These are phyloP conservation scores for Dissophora ornata DNA, from an alignment of 192 early-diverging fungal genomes.

Conservation along the genomic window DNA sequence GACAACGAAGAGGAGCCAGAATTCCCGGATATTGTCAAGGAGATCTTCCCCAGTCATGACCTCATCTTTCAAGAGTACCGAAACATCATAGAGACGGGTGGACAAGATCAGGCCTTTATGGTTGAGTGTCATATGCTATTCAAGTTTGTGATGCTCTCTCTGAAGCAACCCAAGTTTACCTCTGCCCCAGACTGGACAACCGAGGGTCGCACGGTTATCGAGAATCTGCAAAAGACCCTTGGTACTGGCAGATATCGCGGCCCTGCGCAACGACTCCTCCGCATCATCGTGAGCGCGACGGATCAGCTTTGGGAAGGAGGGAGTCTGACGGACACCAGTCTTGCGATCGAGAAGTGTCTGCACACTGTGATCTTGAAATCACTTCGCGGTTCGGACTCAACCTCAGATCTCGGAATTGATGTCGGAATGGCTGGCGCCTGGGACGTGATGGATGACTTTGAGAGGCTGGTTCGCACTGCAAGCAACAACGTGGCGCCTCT, in stretches of 20 bases:
- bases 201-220: background rate
- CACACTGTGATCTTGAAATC: constrained; percentile 11
- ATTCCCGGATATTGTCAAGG: constrained; percentile 7
- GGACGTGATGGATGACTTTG: constrained; percentile 40
- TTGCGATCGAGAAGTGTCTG: constrained; percentile 24
- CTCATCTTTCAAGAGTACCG: constrained; percentile 14
- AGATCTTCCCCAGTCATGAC: constrained; percentile 12
- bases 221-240: constrained; percentile 10
- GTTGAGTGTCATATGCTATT: constrained; percentile 1
- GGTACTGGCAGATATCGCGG: background rate
- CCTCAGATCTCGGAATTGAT: background rate
- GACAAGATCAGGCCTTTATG: constrained; percentile 1
- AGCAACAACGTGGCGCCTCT: constrained; percentile 8
- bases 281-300: constrained; percentile 13
- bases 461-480: constrained; percentile 3
- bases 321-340: constrained; percentile 15
- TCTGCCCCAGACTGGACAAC: background rate
- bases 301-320: constrained; percentile 47
- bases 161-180: background rate
- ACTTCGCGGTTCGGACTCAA: background rate
- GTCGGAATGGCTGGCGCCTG: background rate
- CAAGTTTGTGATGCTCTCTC: constrained; percentile 22
- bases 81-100: constrained; percentile 5
- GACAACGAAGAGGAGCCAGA: background rate
- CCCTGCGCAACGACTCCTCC: constrained; percentile 21